phyloP scores from a whole-genome alignment of 495 filamentous ascomycete genomes.

The Hapsidospora chrysogenum region DNA sequence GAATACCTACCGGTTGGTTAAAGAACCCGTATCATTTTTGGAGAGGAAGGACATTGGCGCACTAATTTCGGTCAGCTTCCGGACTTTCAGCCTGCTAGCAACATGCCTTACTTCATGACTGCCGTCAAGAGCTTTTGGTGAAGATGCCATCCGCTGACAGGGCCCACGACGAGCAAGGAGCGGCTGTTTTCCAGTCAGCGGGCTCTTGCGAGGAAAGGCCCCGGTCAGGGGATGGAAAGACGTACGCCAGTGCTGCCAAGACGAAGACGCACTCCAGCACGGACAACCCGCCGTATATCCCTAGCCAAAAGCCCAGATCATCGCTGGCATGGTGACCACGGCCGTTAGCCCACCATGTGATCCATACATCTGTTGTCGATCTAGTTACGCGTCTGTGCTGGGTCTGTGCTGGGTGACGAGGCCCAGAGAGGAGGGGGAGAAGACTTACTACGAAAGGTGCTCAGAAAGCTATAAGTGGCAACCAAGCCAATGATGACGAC shows the following conservation, averaged over 20 bases:
- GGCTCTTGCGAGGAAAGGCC: background rate
- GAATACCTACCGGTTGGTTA: slow-evolving; percentile 7
- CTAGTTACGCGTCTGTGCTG: too few species aligned
- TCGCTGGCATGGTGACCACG: slow-evolving; percentile 1
- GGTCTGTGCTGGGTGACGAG: too few species aligned
- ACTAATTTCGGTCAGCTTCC: too few species aligned
- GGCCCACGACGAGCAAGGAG: slow-evolving; percentile 5
- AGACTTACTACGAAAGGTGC: too few species aligned
- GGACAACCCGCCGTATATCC: slow-evolving; percentile 5
- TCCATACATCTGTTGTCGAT: slow-evolving; percentile 5
- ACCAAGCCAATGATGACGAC: background rate
- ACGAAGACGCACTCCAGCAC: slow-evolving; percentile 4
- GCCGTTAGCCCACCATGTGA: slow-evolving; percentile 4
- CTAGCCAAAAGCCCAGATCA: slow-evolving; percentile 4
- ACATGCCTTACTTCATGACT: slow-evolving; percentile 4
- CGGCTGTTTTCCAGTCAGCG: slow-evolving; percentile 1
- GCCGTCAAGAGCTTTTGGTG: slow-evolving; percentile 6
- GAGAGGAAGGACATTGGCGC: slow-evolving; percentile 10
- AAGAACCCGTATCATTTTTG: slow-evolving; percentile 8
- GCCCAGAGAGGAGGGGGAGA: too few species aligned
- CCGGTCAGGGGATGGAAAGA: background rate
- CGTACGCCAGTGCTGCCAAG: slow-evolving; percentile 4
- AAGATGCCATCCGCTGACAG: slow-evolving; percentile 2
- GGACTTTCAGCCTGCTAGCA: too few species aligned
- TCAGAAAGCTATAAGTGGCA: background rate